Percentiles rank a stretch among this genome's conserved stretches.
Evolutionary conservation across 1,284 basidiomycete genomes (phyloP).

Genomic region (Rhodotorula glutinis): DNA sequence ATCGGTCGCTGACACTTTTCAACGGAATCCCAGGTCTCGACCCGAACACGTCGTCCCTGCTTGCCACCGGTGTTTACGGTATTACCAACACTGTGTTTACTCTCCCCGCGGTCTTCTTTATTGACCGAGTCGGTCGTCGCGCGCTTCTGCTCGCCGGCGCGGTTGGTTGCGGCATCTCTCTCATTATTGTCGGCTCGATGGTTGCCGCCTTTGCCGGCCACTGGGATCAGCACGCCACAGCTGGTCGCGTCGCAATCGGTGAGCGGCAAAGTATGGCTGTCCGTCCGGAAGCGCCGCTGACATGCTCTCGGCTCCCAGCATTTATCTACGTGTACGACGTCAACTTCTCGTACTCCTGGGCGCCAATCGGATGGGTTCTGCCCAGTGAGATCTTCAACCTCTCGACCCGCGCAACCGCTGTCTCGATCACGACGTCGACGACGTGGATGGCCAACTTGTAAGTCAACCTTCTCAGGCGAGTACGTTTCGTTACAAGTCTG

Average conservation of each 20-base stretch:
- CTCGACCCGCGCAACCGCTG: conserved; percentile 26
- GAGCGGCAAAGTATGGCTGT: background rate
- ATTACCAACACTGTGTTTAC: conserved; percentile 28
- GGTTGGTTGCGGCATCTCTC: conserved; percentile 2
- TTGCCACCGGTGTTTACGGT: conserved; percentile 22
- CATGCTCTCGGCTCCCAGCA: background rate
- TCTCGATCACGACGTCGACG: conserved; percentile 33
- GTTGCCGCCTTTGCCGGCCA: background rate
- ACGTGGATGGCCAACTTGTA: conserved; percentile 40
- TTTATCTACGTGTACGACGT: conserved; percentile 2
- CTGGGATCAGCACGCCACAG: background rate
- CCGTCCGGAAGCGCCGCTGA: background rate
- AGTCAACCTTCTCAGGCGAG: background rate
- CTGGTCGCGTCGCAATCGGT: background rate
- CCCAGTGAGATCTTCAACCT: conserved; percentile 39
- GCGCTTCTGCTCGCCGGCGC: conserved; percentile 43
- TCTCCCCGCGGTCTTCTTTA: conserved; percentile 41
- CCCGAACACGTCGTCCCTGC: conserved; percentile 29
- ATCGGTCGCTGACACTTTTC: background rate
- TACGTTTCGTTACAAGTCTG: background rate
- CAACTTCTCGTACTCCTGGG: conserved; percentile 9
- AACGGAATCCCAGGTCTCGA: background rate
- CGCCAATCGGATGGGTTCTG: conserved; percentile 34
- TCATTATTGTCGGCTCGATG: background rate
- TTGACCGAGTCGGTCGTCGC: conserved; percentile 26